Base-by-base conservation (phyloP, 495 filamentous ascomycete genomes). In the Aspergillus panamensis region DNA sequence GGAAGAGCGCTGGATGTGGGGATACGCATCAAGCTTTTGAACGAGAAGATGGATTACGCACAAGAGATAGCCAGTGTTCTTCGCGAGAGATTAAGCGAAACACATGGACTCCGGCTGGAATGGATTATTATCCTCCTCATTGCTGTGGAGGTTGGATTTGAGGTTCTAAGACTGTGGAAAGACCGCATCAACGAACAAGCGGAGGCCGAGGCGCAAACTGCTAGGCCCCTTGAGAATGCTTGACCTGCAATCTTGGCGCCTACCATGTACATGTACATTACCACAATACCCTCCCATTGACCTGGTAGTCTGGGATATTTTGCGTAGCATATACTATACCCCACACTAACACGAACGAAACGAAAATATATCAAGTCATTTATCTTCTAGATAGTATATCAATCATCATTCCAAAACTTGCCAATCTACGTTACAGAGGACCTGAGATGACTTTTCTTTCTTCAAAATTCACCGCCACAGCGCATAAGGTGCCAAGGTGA, bases 101-200 rank as follows among this genome's bases (percentile, higher is more conserved):
- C 85, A 60, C 90, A 97, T 70, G 86, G 89, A 9, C 83, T 92
- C 13, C 76, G 89, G 40, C 73, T 98, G n/a, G 94, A 97, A 74
- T 96, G 91, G 92, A 92, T 95, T 67, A 97, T 98, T 63, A 98
- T 98, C 65, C 81, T 87, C 7, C 79, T 98, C 55, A 98, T 98
- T 71, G 83, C 89, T 0, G 87, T 97, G 39, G 94, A 98, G 72
- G 92, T 97, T 17, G 76, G 79, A 43, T 88, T 90, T 63, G 87
- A 87, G 59, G 76, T 88, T 20, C 63, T 81, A 58, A 72, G 82
- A 47, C 64, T 86, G 10, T 91, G 77, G 79, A 82, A 79, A 61
- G 85, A 84, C 55, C 69, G 73, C 44, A 65, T 71, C 3, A 73
- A 75, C 52, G 77, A 84, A 56, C 62, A 74, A 33, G 72, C 78